Conservation (phyloP, 345 rosid species). For the Hibiscus mutabilis region DNA sequence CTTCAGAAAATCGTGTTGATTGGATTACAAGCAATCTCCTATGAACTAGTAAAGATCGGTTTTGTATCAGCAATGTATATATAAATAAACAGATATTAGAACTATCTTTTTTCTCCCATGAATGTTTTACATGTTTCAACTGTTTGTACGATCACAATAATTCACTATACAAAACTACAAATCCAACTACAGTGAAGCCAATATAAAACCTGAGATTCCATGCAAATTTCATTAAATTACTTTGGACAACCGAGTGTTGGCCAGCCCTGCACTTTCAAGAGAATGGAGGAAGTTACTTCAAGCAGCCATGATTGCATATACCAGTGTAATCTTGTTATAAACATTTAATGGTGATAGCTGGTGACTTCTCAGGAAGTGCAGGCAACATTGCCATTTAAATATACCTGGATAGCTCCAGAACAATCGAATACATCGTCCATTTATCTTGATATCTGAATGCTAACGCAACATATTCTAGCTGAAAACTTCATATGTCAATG, state of each 20-base stretch:
- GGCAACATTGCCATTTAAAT: neutral
- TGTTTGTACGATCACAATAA: neutral
- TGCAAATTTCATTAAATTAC: neutral
- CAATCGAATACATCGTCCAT: neutral
- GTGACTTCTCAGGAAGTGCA: too few species aligned
- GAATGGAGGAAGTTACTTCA: neutral
- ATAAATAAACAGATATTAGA: neutral
- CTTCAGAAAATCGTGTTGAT: neutral
- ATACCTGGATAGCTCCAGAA: slow-evolving; percentile 17
- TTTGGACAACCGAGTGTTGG: neutral
- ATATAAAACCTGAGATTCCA: neutral
- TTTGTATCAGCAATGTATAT: neutral
- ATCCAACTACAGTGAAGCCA: neutral
- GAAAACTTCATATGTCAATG: slow-evolving; percentile 32
- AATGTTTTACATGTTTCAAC: neutral
- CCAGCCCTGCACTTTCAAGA: neutral
- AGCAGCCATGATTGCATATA: neutral
- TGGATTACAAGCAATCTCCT: neutral
- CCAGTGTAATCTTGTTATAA: neutral
- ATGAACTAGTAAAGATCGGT: neutral
- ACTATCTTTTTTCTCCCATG: neutral
- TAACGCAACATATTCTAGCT: slow-evolving; percentile 1
- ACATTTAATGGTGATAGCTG: neutral
- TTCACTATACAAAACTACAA: slow-evolving; percentile 11
- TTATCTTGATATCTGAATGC: neutral